Evolutionary conservation across 345 rosid genomes (phyloP), one percentile per base, ranked within the genome.

Genomic region (Angophora floribunda): DNA sequence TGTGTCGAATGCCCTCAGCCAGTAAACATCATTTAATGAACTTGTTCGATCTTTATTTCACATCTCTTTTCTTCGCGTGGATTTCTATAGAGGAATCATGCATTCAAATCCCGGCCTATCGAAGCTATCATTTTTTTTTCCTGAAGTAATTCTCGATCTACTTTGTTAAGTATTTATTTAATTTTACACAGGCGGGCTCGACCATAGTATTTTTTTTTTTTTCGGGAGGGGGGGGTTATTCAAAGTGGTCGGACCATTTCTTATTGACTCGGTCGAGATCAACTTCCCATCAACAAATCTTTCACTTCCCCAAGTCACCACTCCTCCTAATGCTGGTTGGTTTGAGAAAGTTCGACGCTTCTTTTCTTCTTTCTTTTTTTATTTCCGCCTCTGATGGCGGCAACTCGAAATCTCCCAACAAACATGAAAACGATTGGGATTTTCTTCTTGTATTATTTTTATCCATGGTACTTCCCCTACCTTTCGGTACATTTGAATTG

Each of bases 1-100:
- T 1, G 0, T 1, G 1, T 4, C 4, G 79, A 32, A 7, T 44
- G 1, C 6, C 6, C n/a, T n/a, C n/a, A n/a, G n/a, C n/a, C n/a
- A n/a, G n/a, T n/a, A n/a, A n/a, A n/a, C n/a, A n/a, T n/a, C n/a
- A n/a, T n/a, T n/a, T n/a, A n/a, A n/a, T n/a, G n/a, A n/a, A n/a
- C 67, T 12, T 0, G 0, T 32, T 63, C 15, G 9, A 63, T n/a
- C 4, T 0, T n/a, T 13, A n/a, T 63, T n/a, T 63, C 7, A 2
- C 0, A 28, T n/a, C 30, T 1, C 6, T 13, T n/a, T 1, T 3
- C 7, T 7, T 63, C 75, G 30, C 7, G 75, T 8, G 15, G 14
- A 63, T n/a, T n/a, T n/a, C 36, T 63, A 63, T n/a, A n/a, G n/a
- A 17, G 36, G 17, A 63, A 63, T n/a, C 36, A n/a, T 19, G 13